Conservation (phyloP, 2,329 filamentous ascomycete species). For the Xylariomycetidae sp. region DNA sequence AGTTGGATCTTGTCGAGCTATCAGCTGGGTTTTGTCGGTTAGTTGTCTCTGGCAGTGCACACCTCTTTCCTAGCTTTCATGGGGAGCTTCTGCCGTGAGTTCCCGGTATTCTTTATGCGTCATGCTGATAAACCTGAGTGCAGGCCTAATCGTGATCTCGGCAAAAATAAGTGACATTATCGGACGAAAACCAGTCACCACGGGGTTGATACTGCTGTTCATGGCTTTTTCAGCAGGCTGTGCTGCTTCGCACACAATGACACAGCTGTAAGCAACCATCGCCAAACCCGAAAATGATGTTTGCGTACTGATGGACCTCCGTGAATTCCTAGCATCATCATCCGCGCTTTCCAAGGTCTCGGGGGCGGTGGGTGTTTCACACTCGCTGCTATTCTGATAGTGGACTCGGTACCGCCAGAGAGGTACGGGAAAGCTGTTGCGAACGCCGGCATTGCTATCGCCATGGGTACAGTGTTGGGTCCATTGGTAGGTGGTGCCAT, state of each 20-base stretch:
- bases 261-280: slow-evolving; percentile 47
- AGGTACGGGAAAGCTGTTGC: background rate
- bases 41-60: background rate
- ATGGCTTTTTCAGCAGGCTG: slow-evolving; percentile 60
- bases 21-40: slow-evolving; percentile 8
- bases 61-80: background rate
- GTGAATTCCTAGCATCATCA: background rate
- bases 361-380: background rate
- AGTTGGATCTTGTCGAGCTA: slow-evolving; percentile 11
- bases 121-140: too few species aligned
- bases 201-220: slow-evolving; percentile 58
- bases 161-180: slow-evolving; percentile 68
- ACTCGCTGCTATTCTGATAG: background rate
- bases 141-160: slow-evolving; percentile 41
- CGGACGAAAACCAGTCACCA: slow-evolving; percentile 48
- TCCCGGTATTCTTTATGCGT: too few species aligned
- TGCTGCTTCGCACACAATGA: slow-evolving; percentile 58
- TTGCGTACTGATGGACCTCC: too few species aligned
- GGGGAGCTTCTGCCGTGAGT: too few species aligned
- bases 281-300: too few species aligned
- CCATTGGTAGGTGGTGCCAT: background rate
- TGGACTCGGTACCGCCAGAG: background rate
- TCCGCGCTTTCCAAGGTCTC: background rate
- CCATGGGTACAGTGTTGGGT: background rate
- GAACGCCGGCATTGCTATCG: background rate